Conservation (phyloP, 2,329 filamentous ascomycete species). For the Chaetoscypha palmicola region DNA sequence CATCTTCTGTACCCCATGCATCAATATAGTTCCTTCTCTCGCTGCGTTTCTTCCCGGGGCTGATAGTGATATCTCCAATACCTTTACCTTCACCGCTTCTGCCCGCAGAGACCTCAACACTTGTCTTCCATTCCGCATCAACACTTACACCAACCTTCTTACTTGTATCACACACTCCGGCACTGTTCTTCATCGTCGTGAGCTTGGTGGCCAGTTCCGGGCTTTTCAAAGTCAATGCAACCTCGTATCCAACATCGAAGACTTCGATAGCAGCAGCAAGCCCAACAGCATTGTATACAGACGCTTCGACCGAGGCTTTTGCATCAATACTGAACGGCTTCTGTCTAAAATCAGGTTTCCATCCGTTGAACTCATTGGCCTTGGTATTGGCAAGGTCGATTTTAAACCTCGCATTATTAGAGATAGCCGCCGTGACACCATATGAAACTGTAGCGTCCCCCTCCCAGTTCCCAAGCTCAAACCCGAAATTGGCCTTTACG, state of each 20-base stretch:
- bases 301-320: background rate
- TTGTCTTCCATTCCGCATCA: background rate
- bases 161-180: background rate
- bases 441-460: background rate
- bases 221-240: background rate
- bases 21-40: too few species aligned
- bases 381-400: background rate
- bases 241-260: background rate
- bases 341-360: background rate
- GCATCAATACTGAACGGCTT: background rate
- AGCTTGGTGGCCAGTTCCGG: background rate
- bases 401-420: background rate
- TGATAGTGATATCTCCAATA: background rate
- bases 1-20: too few species aligned
- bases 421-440: background rate
- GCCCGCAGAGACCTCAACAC: background rate
- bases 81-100: background rate
- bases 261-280: background rate
- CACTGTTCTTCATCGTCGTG: background rate
- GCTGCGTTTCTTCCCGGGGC: background rate
- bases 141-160: background rate
- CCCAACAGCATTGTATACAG: background rate
- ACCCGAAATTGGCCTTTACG: background rate
- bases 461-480: background rate
- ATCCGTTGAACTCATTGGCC: background rate